These are phyloP conservation scores for Penicillium chermesinum DNA, from an alignment of 495 filamentous ascomycete genomes.

Conservation along the genomic window DNA sequence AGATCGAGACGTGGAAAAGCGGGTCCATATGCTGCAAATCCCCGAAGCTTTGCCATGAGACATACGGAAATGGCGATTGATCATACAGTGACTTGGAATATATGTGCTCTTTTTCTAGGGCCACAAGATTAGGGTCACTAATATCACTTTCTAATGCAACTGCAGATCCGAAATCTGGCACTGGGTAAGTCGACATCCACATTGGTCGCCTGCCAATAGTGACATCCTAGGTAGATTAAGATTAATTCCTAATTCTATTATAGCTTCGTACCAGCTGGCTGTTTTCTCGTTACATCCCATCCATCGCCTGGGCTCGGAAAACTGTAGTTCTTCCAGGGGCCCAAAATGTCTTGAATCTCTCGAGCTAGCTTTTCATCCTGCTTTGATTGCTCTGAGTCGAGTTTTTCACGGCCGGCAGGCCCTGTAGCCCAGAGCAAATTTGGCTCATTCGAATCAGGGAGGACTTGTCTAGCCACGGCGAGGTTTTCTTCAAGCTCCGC, in stretches of 20 bases:
- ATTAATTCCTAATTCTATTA: background rate
- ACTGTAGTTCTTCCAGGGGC: conserved; percentile 12
- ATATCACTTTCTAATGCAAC: background rate
- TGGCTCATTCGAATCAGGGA: conserved; percentile 1
- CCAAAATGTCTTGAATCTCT: conserved; percentile 11
- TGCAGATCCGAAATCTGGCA: too few relatives aligned
- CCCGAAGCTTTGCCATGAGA: background rate
- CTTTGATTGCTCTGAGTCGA: background rate
- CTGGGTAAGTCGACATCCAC: too few relatives aligned
- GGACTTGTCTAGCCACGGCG: conserved; percentile 8
- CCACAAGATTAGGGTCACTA: too few relatives aligned
- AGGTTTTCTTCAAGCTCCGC: conserved; percentile 17
- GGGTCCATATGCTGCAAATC: background rate
- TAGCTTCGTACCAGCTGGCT: background rate
- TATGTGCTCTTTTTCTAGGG: too few relatives aligned
- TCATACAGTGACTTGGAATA: too few relatives aligned
- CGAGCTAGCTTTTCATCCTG: conserved; percentile 1
- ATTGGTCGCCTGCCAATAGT: too few relatives aligned
- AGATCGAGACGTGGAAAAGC: conserved; percentile 11
- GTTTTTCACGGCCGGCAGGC: background rate
- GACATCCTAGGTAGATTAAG: too few relatives aligned
- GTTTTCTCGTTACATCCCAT: conserved; percentile 16
- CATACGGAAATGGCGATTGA: too few relatives aligned
- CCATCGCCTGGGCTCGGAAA: conserved; percentile 18
- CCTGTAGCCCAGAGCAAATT: conserved; percentile 10